Percentiles rank a stretch among this genome's conserved stretches.
Evolutionary conservation across 2,329 filamentous ascomycete genomes (phyloP).

Genomic region (Fusarium verticillioides): DNA sequence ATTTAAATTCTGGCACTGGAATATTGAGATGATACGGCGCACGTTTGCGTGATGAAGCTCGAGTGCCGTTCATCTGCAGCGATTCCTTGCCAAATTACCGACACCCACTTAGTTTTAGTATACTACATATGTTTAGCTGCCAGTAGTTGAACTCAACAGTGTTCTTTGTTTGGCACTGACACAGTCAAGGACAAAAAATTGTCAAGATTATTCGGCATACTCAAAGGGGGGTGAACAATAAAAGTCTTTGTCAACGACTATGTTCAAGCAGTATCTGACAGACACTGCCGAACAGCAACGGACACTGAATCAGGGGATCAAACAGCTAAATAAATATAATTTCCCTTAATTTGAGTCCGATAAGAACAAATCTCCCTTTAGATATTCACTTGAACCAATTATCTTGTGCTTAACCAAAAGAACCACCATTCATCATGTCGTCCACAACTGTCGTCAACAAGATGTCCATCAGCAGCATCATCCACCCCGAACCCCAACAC

Average conservation of each 20-base stretch:
- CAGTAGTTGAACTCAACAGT: not conserved
- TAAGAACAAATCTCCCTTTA: not conserved
- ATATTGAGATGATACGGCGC: rapidly evolving
- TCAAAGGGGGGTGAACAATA: not conserved
- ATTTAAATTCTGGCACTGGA: rapidly evolving
- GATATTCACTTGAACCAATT: not conserved
- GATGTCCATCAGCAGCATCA: slow-evolving; percentile 6
- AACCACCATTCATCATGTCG: not conserved
- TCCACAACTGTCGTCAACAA: not conserved
- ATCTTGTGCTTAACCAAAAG: not conserved
- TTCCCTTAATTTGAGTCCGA: rapidly evolving
- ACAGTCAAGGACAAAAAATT: not conserved
- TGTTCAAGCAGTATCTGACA: not conserved
- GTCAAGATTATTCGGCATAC: not conserved
- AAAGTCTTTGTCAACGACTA: not conserved
- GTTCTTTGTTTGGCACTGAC: not conserved
- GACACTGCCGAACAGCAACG: not conserved
- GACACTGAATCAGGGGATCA: not conserved
- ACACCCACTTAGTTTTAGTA: rapidly evolving
- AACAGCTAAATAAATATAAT: not conserved
- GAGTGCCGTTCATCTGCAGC: not conserved
- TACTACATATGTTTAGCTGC: not conserved
- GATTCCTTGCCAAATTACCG: not conserved
- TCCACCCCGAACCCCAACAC: not conserved
- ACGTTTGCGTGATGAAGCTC: not conserved